Base-by-base conservation (phyloP, 140 eudicot species). In the Stevia rebaudiana region DNA sequence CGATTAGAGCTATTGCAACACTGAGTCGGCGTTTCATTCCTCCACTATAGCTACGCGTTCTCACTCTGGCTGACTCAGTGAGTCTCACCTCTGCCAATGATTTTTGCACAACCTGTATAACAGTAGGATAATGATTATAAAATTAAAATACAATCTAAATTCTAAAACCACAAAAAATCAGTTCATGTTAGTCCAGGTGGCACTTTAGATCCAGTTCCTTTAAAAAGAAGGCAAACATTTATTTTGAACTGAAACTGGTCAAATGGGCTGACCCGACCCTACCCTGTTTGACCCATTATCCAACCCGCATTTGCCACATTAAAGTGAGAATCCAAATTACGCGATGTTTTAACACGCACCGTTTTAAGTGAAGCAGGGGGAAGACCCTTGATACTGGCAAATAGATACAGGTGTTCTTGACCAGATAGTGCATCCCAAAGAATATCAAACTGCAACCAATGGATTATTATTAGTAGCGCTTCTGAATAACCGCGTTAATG, bases 11-110 rank as follows among this genome's bases (percentile, higher is more conserved):
- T 23, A 89, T 83, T 51, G 99, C 99, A 55, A 94, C 95, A 82
- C 97, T 94, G 21, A 94, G 99, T 3, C 99, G 97, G 11, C 99
- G 90, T 70, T 76, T 94, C 99, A 94, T 94, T 71, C 99, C 99
- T 70, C 99, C 99, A 60, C 99, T 94, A 65, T 88, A 94, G 80
- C 99, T 94, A 42, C 95, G 80, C 28, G 97, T 71, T 86, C 99
- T 81, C 67, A 88, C 83, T 68, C 72, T 66, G 42, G 99, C 94
- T 64, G 94, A 67, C 47, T 83, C 91, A 5, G 81, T 61, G 9
- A 94, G 95, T 73, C 78, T 73, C 48, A 94, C 99, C 79, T 94
- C 99, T 21, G 81, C 94, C 43, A 94, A 78, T 57, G 90, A 81
- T 70, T 88, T 82, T 51, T 79, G 48, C 28, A 69, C 81, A 53